Evolutionary conservation across 495 filamentous ascomycete genomes (phyloP).

Genomic region (Bathelium albidoporum): DNA sequence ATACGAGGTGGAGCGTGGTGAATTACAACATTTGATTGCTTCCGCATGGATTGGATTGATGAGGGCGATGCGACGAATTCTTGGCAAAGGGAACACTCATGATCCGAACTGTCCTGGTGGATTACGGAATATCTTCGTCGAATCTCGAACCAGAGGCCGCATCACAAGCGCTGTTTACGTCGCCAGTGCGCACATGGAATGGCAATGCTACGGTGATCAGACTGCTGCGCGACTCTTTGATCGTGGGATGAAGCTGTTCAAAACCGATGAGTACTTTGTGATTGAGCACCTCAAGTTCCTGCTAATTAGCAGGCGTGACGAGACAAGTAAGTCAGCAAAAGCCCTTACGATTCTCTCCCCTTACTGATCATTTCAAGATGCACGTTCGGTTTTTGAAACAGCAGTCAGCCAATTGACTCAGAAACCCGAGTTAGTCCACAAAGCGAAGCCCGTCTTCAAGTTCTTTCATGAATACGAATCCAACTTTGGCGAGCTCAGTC

Average conservation of each 20-base stretch:
- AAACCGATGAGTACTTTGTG: slow-evolving; percentile 81
- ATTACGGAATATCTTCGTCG: slow-evolving; percentile 72
- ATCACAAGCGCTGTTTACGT: slow-evolving; percentile 91
- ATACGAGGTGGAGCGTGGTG: slow-evolving; percentile 56
- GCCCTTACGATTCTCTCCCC: not conserved
- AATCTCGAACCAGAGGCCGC: slow-evolving; percentile 73
- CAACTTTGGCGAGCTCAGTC: slow-evolving; percentile 80
- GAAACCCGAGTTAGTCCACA: slow-evolving; percentile 59
- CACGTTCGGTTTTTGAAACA: slow-evolving; percentile 87
- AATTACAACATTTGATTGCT: slow-evolving; percentile 69
- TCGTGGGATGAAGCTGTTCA: slow-evolving; percentile 81
- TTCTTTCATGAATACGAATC: slow-evolving; percentile 94
- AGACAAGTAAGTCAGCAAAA: slow-evolving; percentile 61
- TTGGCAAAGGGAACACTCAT: slow-evolving; percentile 72
- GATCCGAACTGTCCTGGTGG: slow-evolving; percentile 48
- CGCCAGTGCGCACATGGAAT: slow-evolving; percentile 82
- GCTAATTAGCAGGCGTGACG: slow-evolving; percentile 78
- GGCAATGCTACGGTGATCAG: slow-evolving; percentile 87
- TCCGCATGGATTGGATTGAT: slow-evolving; percentile 92
- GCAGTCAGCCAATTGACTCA: slow-evolving; percentile 66
- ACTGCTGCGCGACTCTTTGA: slow-evolving; percentile 93
- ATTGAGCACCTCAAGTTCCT: slow-evolving; percentile 93
- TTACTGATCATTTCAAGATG: slow-evolving; percentile 47
- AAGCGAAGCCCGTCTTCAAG: slow-evolving; percentile 70
- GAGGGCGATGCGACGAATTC: slow-evolving; percentile 83